phyloP scores from a whole-genome alignment of 306 rosid species.

The Prunus salicina region DNA sequence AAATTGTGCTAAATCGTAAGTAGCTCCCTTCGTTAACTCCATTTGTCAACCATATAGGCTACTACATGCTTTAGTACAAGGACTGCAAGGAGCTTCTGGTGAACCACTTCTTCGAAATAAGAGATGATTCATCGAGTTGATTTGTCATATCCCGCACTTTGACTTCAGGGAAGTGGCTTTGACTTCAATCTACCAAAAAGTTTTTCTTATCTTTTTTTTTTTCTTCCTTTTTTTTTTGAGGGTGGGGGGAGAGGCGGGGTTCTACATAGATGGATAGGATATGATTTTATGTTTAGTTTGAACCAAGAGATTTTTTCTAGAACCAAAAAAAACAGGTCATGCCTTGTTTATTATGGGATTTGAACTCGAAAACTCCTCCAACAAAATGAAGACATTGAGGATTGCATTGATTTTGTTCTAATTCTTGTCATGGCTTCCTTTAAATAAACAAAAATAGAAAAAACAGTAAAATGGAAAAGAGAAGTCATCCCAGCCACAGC shows the following conservation, averaged over 20 bases:
- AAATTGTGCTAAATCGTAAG: too few relatives aligned
- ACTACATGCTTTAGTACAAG: too few relatives aligned
- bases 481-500: not conserved
- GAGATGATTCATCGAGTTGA: constrained; percentile 11
- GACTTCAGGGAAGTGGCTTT: not conserved
- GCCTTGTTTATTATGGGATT: not conserved
- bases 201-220: not conserved
- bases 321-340: not conserved
- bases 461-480: too few relatives aligned
- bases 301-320: not conserved
- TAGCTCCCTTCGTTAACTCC: too few relatives aligned
- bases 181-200: too few relatives aligned
- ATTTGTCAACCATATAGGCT: too few relatives aligned
- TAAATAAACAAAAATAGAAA: too few relatives aligned
- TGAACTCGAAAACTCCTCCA: too few relatives aligned
- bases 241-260: not conserved
- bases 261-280: not conserved
- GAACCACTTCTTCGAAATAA: constrained; percentile 26
- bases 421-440: too few relatives aligned
- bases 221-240: too few relatives aligned
- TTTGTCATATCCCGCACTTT: not conserved
- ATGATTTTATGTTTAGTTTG: not conserved
- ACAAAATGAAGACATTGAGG: too few relatives aligned
- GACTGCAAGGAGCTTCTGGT: constrained; percentile 20
- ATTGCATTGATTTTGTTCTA: too few relatives aligned